Evolutionary conservation across 2,329 filamentous ascomycete genomes (phyloP), one percentile per base, ranked within the genome.

Genomic region (Metarhizium robertsii): DNA sequence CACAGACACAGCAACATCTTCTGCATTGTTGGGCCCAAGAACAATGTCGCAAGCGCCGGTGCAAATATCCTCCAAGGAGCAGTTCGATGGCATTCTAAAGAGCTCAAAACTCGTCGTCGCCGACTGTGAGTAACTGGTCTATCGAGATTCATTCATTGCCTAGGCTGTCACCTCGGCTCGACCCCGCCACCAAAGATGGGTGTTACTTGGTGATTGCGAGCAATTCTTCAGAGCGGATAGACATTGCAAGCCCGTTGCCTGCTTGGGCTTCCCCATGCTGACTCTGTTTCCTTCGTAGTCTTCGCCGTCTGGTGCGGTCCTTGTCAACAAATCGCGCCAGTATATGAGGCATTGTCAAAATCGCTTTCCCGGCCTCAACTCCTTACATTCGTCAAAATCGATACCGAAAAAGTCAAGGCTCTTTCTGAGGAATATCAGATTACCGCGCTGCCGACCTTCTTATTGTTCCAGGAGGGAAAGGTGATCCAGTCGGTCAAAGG

Each of bases 291-390:
- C 25, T 4, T 2, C 36, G 56, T 62, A 95, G 90, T 96, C 78
- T 92, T 89, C 66, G 90, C 91, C 65, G 86, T 90, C 66, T 94
- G 88, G 86, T 95, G 88, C 67, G 85, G 77, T 38, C 88, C 90
- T 66, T 95, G 91, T 80, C 88, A 90, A 64, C 79, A 83, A 61
- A 91, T 97, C 61, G 88, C 87, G 6, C 90, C 92, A 18, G 72
- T 91, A 59, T 96, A 90, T 75, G 88, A 94, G 65, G 76, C 85
- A 67, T 81, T 96, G 51, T 85, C 91, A 36, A 68, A 73, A 48
- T 79, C 85, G 59, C 79, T 95, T 49, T 87, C 89, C 18, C 81
- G 84, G 53, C 81, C 86, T 16, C 84, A 85, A 62, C 76, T 80
- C 61, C 85, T 96, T 63, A 88, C 86, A 38, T 96, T 97, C 69